phyloP scores from a whole-genome alignment of 2,329 filamentous ascomycete genomes.

The Drechslerella coelobrocha region DNA sequence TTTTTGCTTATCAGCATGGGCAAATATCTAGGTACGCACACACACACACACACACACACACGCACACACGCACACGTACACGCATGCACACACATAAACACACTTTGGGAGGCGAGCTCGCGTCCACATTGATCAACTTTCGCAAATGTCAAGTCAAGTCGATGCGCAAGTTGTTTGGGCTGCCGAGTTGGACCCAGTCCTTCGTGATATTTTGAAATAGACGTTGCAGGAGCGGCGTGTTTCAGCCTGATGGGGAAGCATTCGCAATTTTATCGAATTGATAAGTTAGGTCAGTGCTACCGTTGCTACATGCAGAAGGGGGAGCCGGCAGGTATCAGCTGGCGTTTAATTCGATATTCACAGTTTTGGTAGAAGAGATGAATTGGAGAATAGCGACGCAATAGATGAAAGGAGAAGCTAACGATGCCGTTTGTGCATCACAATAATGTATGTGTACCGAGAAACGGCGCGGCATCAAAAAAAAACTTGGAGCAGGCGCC shows the following conservation, averaged over 20 bases:
- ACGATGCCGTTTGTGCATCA: too few species aligned
- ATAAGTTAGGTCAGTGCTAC: constrained; percentile 30
- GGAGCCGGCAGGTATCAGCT: constrained; percentile 9
- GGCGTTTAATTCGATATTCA: neutral
- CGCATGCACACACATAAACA: neutral
- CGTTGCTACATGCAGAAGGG: constrained; percentile 24
- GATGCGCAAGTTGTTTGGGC: neutral
- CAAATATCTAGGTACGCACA: neutral
- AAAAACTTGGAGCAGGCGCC: too few species aligned
- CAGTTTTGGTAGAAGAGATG: neutral
- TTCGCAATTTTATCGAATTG: constrained; percentile 50
- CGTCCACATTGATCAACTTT: constrained; percentile 5
- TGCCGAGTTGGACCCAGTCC: neutral
- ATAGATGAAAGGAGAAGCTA: too few species aligned
- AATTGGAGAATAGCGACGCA: neutral
- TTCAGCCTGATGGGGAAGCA: constrained; percentile 44
- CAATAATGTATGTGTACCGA: too few species aligned
- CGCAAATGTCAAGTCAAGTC: too few species aligned
- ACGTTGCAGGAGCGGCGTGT: constrained; percentile 16
- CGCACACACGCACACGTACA: too few species aligned
- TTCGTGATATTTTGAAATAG: constrained; percentile 17
- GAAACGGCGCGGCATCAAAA: too few species aligned
- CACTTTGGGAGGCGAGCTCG: neutral
- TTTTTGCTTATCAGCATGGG: constrained; percentile 3
- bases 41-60: neutral